Percentiles rank a stretch among this genome's conserved stretches.
These are phyloP conservation scores for Coniochaeta sp. DNA, from an alignment of 2,329 filamentous ascomycete species.

Conservation along the genomic window DNA sequence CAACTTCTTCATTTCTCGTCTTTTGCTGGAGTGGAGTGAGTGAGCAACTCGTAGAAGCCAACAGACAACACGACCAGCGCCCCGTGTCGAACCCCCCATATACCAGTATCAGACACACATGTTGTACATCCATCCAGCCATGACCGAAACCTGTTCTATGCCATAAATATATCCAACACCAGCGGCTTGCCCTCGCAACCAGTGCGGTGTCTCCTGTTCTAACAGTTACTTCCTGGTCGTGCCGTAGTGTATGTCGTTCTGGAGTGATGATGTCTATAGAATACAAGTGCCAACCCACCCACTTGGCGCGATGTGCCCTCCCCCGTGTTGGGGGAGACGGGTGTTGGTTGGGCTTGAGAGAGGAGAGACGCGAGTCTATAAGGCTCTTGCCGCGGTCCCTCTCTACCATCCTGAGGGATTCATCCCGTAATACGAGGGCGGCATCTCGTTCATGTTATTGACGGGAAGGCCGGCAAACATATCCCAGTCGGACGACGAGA, in stretches of 20 bases:
- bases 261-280: background rate
- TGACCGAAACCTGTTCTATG: background rate
- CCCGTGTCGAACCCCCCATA: background rate
- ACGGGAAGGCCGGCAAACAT: slow-evolving; percentile 26
- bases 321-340: background rate
- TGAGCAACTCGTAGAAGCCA: background rate
- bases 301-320: background rate
- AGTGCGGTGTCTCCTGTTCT: background rate
- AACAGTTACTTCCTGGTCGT: background rate
- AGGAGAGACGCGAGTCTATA: background rate
- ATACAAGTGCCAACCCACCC: background rate
- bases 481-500: slow-evolving; percentile 36
- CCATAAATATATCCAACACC: background rate
- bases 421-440: slow-evolving; percentile 16
- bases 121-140: background rate
- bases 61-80: background rate
- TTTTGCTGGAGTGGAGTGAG: background rate
- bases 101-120: background rate
- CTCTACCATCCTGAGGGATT: background rate
- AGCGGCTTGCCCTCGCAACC: background rate
- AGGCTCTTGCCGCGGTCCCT: background rate
- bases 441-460: background rate
- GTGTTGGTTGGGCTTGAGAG: too few species aligned
- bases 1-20: background rate
- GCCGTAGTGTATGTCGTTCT: background rate